Base-by-base conservation (phyloP, 306 rosid genomes). In the Amphicarpaea edgeworthii region DNA sequence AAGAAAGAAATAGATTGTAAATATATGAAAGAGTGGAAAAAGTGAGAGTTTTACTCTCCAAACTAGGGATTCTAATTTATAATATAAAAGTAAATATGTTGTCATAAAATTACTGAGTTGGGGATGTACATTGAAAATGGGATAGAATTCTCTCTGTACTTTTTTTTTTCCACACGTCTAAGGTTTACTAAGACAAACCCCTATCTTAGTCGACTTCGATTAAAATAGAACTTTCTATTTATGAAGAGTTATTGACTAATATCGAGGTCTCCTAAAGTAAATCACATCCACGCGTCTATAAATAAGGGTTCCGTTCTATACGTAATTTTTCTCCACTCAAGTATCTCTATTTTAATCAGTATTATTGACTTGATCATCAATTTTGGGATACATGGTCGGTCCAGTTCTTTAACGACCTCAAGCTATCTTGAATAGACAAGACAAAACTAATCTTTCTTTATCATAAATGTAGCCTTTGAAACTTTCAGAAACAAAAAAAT, bases 321-420 rank as follows among this genome's bases (percentile, higher is more conserved):
- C 15, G 78, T 46, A 73, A 26, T n/a, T 28, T 19, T 72, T 26
- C 57, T 73, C 12, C 45, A 58, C 11, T 11, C 11, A 3, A 34
- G 12, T 32, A 23, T 70, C 59, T 41, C 38, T 41, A 41, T 59
- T 43, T 64, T 45, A 45, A 73, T 28, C 1, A 11, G 37, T 45
- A 26, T 30, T 73, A 57, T 55, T 73, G 78, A 30, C 68, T 73
- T 73, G 3, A 59, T 43, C 43, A 24, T 26, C 69, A 59, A 64
- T 20, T 30, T 64, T n/a, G 50, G 21, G 34, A 73, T 73, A 28
- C 32, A 40, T 15, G 17, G 32, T 40, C 70, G 30, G 77, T 58
- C 68, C 77, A 73, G 28, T 57, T 58, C 57, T 26, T 73, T 11
- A 72, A 57, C 38, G 8, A 57, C 64, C 65, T 16, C 42, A 9